Conservation (phyloP, 176 grass and related monocot species). For the Carex cristatella region DNA sequence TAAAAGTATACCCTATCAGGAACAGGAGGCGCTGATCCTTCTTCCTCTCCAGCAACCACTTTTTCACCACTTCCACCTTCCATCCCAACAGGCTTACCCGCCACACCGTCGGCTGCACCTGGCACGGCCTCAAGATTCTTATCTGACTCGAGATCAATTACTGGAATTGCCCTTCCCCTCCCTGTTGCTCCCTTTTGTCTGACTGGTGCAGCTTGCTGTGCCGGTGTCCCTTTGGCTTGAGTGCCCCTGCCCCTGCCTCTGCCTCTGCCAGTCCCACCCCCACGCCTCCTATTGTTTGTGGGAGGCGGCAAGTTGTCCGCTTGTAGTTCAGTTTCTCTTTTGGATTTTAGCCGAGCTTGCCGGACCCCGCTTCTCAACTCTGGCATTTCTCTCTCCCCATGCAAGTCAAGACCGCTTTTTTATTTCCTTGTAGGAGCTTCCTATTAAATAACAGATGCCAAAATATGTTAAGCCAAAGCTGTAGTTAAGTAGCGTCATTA, state of each 20-base stretch:
- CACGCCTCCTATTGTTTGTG: slow-evolving; percentile 48
- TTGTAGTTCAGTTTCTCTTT: slow-evolving; percentile 63
- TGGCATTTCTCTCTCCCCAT: slow-evolving; percentile 96
- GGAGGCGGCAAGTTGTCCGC: slow-evolving; percentile 41
- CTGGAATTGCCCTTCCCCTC: slow-evolving; percentile 45
- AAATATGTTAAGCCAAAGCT: background rate
- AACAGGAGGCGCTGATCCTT: slow-evolving; percentile 58
- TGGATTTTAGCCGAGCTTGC: slow-evolving; percentile 72
- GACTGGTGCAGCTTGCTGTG: slow-evolving; percentile 17
- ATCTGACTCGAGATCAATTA: slow-evolving; percentile 79
- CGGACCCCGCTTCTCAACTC: slow-evolving; percentile 90
- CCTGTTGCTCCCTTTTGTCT: slow-evolving; percentile 44
- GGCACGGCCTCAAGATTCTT: slow-evolving; percentile 58
- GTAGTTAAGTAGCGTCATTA: background rate
- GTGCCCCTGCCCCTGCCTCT: slow-evolving; percentile 42
- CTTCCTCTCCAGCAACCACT: slow-evolving; percentile 61
- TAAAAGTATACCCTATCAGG: slow-evolving; percentile 61
- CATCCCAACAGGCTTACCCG: slow-evolving; percentile 48
- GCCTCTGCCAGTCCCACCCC: slow-evolving; percentile 63
- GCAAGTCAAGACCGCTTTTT: slow-evolving; percentile 49
- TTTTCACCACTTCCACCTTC: slow-evolving; percentile 81
- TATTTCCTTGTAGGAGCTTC: slow-evolving; percentile 15
- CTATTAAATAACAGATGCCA: slow-evolving; percentile 3
- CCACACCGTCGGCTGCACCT: slow-evolving; percentile 41
- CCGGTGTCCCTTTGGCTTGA: slow-evolving; percentile 6